Evolutionary conservation across 768 basidiomycete species (phyloP).

Genomic region (Rhodotorula graminis): DNA sequence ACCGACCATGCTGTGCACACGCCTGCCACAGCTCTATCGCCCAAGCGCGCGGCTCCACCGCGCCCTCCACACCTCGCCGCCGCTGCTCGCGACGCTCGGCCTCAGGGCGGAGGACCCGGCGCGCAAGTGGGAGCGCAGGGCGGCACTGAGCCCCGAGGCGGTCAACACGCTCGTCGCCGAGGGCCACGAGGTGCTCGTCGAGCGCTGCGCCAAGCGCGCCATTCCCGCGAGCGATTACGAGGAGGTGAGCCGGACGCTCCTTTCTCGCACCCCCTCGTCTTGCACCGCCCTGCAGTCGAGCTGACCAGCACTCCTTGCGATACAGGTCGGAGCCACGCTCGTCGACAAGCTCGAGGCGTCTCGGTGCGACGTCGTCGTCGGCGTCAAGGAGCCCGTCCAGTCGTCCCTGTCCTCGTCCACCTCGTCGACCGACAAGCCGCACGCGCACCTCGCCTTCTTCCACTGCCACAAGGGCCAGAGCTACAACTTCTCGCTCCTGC

Average conservation of each 20-base stretch:
- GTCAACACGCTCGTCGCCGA: slow-evolving; percentile 61
- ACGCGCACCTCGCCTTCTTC: slow-evolving; percentile 82
- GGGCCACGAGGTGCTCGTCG: slow-evolving; percentile 65
- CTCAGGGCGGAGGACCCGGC: slow-evolving; percentile 71
- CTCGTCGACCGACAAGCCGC: neutral
- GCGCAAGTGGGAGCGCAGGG: slow-evolving; percentile 81
- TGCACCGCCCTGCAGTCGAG: accelerated
- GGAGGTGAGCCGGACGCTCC: slow-evolving; percentile 52
- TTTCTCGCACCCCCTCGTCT: slow-evolving; percentile 9
- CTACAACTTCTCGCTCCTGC: slow-evolving; percentile 76
- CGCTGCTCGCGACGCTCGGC: slow-evolving; percentile 47
- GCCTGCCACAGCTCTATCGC: neutral
- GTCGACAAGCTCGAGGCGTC: slow-evolving; percentile 57
- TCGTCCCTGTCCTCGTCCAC: slow-evolving; percentile 13
- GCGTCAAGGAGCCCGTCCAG: slow-evolving; percentile 83
- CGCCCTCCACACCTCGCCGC: neutral
- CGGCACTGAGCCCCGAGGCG: slow-evolving; percentile 71
- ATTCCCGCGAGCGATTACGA: slow-evolving; percentile 62
- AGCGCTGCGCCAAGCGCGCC: slow-evolving; percentile 69
- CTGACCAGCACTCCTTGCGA: neutral
- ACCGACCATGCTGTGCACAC: neutral
- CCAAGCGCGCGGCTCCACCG: neutral
- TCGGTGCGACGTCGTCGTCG: slow-evolving; percentile 62
- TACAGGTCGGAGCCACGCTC: slow-evolving; percentile 71
- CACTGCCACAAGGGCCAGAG: slow-evolving; percentile 55